These are phyloP conservation scores for Daldinia eschscholtzii DNA, from an alignment of 2,329 filamentous ascomycete genomes.

Conservation along the genomic window DNA sequence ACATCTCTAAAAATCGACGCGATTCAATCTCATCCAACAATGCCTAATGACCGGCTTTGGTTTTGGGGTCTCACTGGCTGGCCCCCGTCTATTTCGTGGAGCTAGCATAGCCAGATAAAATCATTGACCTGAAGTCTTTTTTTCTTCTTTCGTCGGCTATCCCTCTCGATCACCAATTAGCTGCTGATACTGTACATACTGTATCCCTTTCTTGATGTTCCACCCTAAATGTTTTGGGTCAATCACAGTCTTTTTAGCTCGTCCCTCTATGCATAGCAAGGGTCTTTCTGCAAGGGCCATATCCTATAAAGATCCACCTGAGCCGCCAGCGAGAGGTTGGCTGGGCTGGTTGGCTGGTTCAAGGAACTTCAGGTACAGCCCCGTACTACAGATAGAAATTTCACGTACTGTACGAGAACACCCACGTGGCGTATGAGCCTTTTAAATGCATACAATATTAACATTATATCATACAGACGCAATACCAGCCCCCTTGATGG, in stretches of 20 bases:
- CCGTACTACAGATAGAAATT: constrained; percentile 17
- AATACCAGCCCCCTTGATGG: not conserved
- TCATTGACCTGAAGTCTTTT: constrained; percentile 25
- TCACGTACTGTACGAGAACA: constrained; percentile 32
- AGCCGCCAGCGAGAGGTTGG: constrained; percentile 24
- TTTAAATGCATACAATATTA: constrained; percentile 18
- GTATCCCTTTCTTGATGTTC: constrained; percentile 36
- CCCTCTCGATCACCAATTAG: constrained; percentile 34
- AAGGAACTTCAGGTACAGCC: constrained; percentile 32
- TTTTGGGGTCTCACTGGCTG: constrained; percentile 26
- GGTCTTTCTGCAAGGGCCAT: constrained; percentile 41
- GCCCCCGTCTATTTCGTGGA: constrained; percentile 29
- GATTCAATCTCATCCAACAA: constrained; percentile 35
- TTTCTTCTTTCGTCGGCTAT: constrained; percentile 34
- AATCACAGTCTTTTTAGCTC: constrained; percentile 36
- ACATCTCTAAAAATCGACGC: constrained; percentile 30
- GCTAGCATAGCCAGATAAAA: constrained; percentile 35
- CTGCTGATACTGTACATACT: constrained; percentile 39
- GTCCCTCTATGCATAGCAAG: constrained; percentile 36
- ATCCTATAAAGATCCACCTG: constrained; percentile 12
- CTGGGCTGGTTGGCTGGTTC: constrained; percentile 17
- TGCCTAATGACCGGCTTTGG: constrained; percentile 18
- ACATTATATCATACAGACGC: not conserved
- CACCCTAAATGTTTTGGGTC: constrained; percentile 26
- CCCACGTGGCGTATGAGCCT: constrained; percentile 33